Evolutionary conservation across 345 rosid genomes (phyloP).

Genomic region (Rubroshorea leprosula): DNA sequence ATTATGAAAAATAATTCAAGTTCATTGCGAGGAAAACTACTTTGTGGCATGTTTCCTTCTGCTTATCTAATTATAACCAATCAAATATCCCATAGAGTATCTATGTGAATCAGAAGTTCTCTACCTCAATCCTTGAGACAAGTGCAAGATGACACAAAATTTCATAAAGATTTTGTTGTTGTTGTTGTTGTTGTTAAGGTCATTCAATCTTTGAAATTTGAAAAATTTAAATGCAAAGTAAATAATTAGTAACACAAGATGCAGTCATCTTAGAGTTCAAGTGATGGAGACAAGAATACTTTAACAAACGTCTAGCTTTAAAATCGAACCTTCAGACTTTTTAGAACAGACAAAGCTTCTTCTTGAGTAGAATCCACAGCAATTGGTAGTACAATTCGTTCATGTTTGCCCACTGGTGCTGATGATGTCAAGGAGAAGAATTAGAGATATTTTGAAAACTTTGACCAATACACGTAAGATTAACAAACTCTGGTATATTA

Average conservation of each 20-base stretch:
- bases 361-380: constrained; percentile 62
- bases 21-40: too few relatives aligned
- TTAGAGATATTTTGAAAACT: neutral
- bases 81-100: neutral
- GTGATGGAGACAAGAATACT: neutral
- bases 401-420: constrained; percentile 27
- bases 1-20: neutral
- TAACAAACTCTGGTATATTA: neutral
- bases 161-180: too few relatives aligned
- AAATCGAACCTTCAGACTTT: constrained; percentile 63
- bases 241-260: neutral
- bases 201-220: too few relatives aligned
- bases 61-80: constrained; percentile 7
- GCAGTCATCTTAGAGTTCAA: constrained; percentile 12
- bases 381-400: constrained; percentile 31
- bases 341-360: constrained; percentile 59
- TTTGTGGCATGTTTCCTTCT: neutral
- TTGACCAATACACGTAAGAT: neutral
- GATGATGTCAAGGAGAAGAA: constrained; percentile 8
- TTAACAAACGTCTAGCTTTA: constrained; percentile 1
- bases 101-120: neutral
- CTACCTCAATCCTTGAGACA: too few relatives aligned
- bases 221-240: neutral
- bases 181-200: too few relatives aligned
- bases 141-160: too few relatives aligned